These are phyloP conservation scores for Phellinidium pouzarii DNA, from an alignment of 1,284 basidiomycete species.

Conservation along the genomic window DNA sequence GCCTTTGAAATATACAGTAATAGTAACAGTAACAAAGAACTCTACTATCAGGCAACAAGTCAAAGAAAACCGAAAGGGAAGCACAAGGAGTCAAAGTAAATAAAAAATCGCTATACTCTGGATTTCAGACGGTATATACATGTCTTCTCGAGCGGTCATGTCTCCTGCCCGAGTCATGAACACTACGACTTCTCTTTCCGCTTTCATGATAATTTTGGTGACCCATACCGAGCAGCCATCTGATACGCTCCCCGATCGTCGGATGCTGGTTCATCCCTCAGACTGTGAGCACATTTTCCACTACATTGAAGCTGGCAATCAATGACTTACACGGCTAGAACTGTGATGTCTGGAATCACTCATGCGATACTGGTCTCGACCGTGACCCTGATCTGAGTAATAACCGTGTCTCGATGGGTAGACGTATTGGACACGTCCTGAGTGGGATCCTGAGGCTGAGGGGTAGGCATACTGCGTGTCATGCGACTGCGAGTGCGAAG, in stretches of 20 bases:
- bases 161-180: conserved; percentile 8
- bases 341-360: not conserved
- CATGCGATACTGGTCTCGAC: not conserved
- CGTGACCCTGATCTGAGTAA: not conserved
- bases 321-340: not conserved
- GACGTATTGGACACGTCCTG: not conserved
- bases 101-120: too few species aligned
- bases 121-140: conserved; percentile 19
- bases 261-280: conserved; percentile 4
- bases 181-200: conserved; percentile 8
- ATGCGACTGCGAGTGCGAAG: conserved; percentile 4
- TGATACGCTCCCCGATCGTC: conserved; percentile 15
- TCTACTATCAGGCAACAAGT: too few species aligned
- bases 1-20: too few species aligned
- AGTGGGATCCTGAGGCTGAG: not conserved
- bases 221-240: conserved; percentile 17
- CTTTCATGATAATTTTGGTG: conserved; percentile 11
- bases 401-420: not conserved
- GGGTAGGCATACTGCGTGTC: not conserved
- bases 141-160: conserved; percentile 16
- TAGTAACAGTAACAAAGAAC: too few species aligned
- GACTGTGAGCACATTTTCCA: not conserved
- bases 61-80: too few species aligned
- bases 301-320: not conserved
- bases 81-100: too few species aligned